Evolutionary conservation across 495 filamentous ascomycete genomes (phyloP).

Genomic region (Talaromyces borbonicus): DNA sequence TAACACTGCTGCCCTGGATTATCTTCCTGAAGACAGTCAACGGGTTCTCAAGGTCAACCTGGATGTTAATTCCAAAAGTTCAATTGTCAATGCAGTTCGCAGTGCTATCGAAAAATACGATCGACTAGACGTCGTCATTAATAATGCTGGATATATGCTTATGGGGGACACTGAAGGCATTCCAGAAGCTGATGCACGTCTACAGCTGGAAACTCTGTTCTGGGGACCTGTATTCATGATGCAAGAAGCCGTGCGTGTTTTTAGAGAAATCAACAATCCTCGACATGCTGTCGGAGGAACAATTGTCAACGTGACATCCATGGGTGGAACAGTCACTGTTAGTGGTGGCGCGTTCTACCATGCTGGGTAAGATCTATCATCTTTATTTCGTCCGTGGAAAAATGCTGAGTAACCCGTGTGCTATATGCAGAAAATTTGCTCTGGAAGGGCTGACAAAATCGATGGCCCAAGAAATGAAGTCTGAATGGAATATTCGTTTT

Average conservation of each 20-base stretch:
- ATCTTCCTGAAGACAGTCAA: constrained; percentile 23
- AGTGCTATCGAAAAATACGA: constrained; percentile 23
- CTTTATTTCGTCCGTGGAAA: background rate
- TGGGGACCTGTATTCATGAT: constrained; percentile 41
- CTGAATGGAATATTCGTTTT: constrained; percentile 35
- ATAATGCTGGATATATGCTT: constrained; percentile 40
- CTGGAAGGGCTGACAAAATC: constrained; percentile 48
- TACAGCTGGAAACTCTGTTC: constrained; percentile 43
- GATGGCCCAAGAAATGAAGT: constrained; percentile 37
- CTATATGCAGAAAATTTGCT: constrained; percentile 41
- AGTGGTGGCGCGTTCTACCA: constrained; percentile 31
- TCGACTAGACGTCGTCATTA: constrained; percentile 44
- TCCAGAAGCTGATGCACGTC: constrained; percentile 25
- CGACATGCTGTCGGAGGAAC: constrained; percentile 31
- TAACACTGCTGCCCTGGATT: constrained; percentile 23
- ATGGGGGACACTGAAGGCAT: constrained; percentile 37
- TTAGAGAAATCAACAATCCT: constrained; percentile 23
- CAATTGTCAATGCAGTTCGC: constrained; percentile 23
- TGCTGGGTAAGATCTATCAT: constrained; percentile 20
- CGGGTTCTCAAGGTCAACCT: constrained; percentile 29
- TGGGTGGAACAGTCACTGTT: constrained; percentile 39
- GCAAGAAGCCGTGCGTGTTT: constrained; percentile 31
- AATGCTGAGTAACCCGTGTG: background rate
- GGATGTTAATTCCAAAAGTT: constrained; percentile 30
- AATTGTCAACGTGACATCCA: constrained; percentile 42